A percentile compares a stretch with the other conserved stretches of the same genome.
Evolutionary conservation across 1,284 basidiomycete genomes (phyloP).

Genomic region (Phellopilus nigrolimitatus): DNA sequence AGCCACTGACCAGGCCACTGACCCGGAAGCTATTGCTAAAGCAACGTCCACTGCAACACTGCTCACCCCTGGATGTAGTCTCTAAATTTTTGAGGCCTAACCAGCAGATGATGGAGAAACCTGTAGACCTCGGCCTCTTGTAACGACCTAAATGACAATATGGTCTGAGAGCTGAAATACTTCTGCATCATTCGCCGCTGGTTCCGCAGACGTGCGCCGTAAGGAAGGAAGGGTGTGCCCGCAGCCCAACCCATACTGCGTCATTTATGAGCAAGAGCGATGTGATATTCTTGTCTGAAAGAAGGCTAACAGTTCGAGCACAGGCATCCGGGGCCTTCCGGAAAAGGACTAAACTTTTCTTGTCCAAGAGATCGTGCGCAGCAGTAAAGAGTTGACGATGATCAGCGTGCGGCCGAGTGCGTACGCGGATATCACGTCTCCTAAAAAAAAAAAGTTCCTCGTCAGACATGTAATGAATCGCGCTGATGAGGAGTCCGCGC

Average conservation of each 20-base stretch:
- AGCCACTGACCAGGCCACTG: no score
- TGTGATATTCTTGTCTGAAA: no score
- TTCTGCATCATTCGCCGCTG: conserved; percentile 30
- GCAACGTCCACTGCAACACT: no score
- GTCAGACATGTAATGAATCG: neutral
- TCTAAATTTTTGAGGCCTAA: neutral
- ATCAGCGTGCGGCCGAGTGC: conserved; percentile 29
- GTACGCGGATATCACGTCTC: conserved; percentile 22
- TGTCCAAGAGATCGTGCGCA: conserved; percentile 32
- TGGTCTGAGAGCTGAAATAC: conserved; percentile 23
- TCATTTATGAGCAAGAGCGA: no score
- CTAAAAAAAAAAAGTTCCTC: no score
- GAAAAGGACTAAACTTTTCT: conserved; percentile 29
- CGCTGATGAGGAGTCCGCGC: no score
- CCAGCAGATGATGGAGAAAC: neutral
- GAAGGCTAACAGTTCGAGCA: neutral
- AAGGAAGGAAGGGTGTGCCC: neutral
- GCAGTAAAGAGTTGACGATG: conserved; percentile 29
- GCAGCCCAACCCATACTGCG: neutral
- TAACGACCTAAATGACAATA: conserved; percentile 23
- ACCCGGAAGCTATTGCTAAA: no score
- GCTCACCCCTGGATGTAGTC: neutral
- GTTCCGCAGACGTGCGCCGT: conserved; percentile 27
- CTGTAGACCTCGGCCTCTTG: conserved; percentile 18
- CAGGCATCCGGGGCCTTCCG: conserved; percentile 24